phyloP scores from a whole-genome alignment of 176 grass and related monocot genomes.

The barley (Hordeum vulgare) region DNA sequence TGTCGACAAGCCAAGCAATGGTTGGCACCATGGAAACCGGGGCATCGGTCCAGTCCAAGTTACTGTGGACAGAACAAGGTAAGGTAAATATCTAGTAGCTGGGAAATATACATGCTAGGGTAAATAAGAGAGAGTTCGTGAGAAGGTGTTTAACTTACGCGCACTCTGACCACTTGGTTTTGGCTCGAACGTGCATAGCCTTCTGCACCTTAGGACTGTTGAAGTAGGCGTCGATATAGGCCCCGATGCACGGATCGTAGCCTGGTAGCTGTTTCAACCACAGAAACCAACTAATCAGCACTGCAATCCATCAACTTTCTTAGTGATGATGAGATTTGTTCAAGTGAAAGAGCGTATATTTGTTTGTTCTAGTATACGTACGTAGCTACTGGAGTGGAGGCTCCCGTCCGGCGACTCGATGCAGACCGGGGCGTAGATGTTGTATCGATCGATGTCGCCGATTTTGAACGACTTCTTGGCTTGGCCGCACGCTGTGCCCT shows the following conservation, averaged over 20 bases:
- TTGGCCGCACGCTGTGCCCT: not conserved
- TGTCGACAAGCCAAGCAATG: not conserved
- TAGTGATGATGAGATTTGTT: not conserved
- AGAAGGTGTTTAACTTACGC: not conserved
- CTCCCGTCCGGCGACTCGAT: not conserved
- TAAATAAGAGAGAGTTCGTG: not conserved
- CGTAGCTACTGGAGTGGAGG: conserved; percentile 19
- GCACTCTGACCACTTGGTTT: conserved; percentile 22
- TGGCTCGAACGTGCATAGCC: conserved; percentile 33
- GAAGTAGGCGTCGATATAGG: conserved; percentile 16
- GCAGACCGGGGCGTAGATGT: conserved; percentile 46
- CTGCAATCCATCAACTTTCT: not conserved
- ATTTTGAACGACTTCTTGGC: not conserved
- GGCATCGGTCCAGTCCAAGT: not conserved
- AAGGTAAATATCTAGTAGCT: no score
- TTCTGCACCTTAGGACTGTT: conserved; percentile 38
- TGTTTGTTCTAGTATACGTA: not conserved
- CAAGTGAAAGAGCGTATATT: not conserved
- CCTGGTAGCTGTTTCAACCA: conserved; percentile 18
- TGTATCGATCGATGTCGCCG: not conserved
- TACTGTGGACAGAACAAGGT: not conserved
- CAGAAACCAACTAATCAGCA: not conserved
- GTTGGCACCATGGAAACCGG: not conserved
- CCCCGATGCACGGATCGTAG: conserved; percentile 24
- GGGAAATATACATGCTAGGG: not conserved